phyloP scores from a whole-genome alignment of 768 basidiomycete species.

The Xerocomus brunneocitrinus region DNA sequence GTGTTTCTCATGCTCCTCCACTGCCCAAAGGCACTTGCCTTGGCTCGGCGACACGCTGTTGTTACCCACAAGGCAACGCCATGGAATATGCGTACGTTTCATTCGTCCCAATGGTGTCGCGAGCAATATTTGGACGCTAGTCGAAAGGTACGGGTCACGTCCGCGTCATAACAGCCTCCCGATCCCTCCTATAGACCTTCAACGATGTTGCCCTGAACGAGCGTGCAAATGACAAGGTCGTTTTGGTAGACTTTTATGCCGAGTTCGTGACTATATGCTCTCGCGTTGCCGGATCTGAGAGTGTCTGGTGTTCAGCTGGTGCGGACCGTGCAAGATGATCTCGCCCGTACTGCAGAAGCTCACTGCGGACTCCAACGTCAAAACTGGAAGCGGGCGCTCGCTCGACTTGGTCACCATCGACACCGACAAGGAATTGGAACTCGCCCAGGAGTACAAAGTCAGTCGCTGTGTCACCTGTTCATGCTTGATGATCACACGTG shows the following conservation, averaged over 20 bases:
- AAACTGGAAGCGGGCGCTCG: slow-evolving; percentile 49
- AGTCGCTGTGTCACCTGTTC: neutral
- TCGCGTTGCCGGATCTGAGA: slow-evolving; percentile 2
- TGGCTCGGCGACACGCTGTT: slow-evolving; percentile 4
- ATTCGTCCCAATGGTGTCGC: slow-evolving; percentile 32
- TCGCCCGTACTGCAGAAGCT: slow-evolving; percentile 65
- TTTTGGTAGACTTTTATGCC: slow-evolving; percentile 78
- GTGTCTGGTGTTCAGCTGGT: slow-evolving; percentile 52
- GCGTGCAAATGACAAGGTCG: slow-evolving; percentile 43
- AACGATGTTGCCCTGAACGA: slow-evolving; percentile 26
- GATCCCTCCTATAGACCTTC: slow-evolving; percentile 31
- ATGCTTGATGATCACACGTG: neutral
- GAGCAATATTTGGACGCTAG: slow-evolving; percentile 45
- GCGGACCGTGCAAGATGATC: slow-evolving; percentile 67
- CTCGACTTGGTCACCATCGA: slow-evolving; percentile 74
- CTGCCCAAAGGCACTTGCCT: slow-evolving; percentile 1
- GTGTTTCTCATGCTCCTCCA: slow-evolving; percentile 15
- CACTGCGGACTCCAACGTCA: slow-evolving; percentile 41
- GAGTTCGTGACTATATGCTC: slow-evolving; percentile 46
- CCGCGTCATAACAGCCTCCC: neutral
- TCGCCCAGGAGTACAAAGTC: slow-evolving; percentile 51
- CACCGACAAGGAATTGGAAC: slow-evolving; percentile 46
- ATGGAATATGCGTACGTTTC: slow-evolving; percentile 30
- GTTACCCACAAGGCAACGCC: slow-evolving; percentile 21
- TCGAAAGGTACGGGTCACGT: slow-evolving; percentile 33